These are phyloP conservation scores for Penicillium hordei DNA, from an alignment of 2,329 filamentous ascomycete species.

Conservation along the genomic window DNA sequence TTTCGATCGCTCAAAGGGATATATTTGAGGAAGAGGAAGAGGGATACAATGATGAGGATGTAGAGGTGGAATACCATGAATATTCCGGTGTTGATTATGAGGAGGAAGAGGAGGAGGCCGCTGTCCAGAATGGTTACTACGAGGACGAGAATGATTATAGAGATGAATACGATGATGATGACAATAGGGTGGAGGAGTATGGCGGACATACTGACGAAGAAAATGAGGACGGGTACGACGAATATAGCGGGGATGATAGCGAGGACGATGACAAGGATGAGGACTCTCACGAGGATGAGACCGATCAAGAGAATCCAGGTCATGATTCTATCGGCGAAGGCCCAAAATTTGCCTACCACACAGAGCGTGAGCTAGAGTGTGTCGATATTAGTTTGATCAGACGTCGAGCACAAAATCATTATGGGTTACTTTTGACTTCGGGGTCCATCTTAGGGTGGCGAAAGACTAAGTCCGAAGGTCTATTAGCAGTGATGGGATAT, in stretches of 20 bases:
- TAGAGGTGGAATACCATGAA: not conserved
- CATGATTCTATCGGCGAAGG: not conserved
- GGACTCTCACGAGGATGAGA: not conserved
- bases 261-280: too few species aligned
- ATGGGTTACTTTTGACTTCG: slow-evolving; percentile 8
- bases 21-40: not conserved
- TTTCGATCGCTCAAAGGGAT: not conserved
- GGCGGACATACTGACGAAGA: not conserved
- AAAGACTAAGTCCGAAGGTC: not conserved
- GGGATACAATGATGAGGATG: not conserved
- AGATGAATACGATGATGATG: not conserved
- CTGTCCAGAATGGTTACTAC: not conserved
- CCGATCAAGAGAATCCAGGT: not conserved
- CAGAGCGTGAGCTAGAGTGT: not conserved
- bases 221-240: not conserved
- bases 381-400: not conserved
- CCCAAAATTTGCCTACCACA: not conserved
- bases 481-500: slow-evolving; percentile 7
- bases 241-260: not conserved
- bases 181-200: not conserved
- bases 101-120: not conserved
- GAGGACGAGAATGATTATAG: not conserved
- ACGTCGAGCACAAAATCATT: slow-evolving; percentile 7
- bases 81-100: not conserved
- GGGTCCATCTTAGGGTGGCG: slow-evolving; percentile 8